Evolutionary conservation across 208 protist species (phyloP), one percentile per base, ranked within the genome.

Genomic region (Leishmania martiniquensis): DNA sequence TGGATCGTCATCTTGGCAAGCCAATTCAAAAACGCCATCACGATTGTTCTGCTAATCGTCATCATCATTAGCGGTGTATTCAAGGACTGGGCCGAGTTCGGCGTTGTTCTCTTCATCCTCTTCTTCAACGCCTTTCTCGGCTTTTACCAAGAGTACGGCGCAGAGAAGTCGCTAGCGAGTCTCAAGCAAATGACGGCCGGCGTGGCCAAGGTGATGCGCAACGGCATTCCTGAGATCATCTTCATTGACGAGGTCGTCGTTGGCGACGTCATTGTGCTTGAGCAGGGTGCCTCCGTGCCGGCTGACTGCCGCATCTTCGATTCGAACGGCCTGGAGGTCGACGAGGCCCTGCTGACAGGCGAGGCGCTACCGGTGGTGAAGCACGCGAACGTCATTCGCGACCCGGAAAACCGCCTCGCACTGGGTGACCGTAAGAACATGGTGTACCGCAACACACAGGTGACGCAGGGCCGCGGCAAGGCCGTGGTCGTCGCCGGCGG

Each of bases 261-360:
- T 22, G 98, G 99, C 68, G 99, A 99, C 82, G 79, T 99, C 62
- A 85, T 99, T 32, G 85, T 92, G 63, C 82, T 99, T 13, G 88
- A 95, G 42, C 85, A 93, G 60, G 99, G 98, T 62, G 90, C 98
- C 78, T 90, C 89, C 20, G 80, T 99, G 20, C 92, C 96, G 42
- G 98, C 98, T 34, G 99, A 99, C 87, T 98, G 97, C 76, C 79
- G 99, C 45, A 77, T 99, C 49, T 85, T 99, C 54, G 88, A 96
- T 34, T 91, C 77, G 17, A 96, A 93, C 74, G 85, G 85, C n/a
- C 74, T 97, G 29, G 89, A 96, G 78, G 85, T 96, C 52, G 98
- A 99, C 77, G 97, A 99, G 78, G 94, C 96, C 15, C 84, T 95
- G 34, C 85, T 99, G 71, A 99, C 98, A 25, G 98, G 98, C 32